Evolutionary conservation across 768 basidiomycete species (phyloP).

Genomic region (Boletus huronensis): DNA sequence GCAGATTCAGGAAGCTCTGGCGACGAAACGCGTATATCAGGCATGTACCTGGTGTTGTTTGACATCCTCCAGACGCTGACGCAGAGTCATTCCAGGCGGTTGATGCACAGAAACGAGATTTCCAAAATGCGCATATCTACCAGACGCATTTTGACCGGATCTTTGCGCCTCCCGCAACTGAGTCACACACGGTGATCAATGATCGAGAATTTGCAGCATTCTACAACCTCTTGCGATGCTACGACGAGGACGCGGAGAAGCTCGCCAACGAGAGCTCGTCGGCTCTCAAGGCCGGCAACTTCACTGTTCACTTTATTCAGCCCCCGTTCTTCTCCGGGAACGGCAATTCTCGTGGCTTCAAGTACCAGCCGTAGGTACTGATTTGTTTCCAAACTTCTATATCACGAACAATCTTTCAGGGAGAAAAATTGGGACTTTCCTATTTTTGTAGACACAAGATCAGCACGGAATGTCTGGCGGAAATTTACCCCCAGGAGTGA

Average conservation of each 20-base stretch:
- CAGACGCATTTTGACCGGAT: neutral
- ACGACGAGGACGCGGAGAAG: rapidly evolving
- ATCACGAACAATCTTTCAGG: neutral
- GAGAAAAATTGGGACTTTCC: slow-evolving; percentile 12
- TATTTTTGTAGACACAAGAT: neutral
- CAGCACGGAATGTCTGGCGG: neutral
- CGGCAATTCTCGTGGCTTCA: neutral
- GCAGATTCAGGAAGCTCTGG: no score
- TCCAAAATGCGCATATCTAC: neutral
- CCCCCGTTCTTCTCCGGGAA: slow-evolving; percentile 8
- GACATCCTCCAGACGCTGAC: no score
- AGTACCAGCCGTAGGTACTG: neutral
- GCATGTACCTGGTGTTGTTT: neutral
- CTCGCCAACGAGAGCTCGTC: neutral
- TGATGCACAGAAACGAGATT: neutral
- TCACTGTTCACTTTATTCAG: slow-evolving; percentile 7
- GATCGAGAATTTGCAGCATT: neutral
- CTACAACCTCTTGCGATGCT: neutral
- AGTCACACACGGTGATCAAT: neutral
- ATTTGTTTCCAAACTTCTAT: neutral
- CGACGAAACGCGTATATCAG: neutral
- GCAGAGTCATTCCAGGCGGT: neutral
- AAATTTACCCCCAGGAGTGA: slow-evolving; percentile 7
- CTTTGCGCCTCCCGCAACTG: neutral
- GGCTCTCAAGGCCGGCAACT: slow-evolving; percentile 2